Conservation (phyloP, 176 grass and related monocot genomes). For the Oryza glumipatula region DNA sequence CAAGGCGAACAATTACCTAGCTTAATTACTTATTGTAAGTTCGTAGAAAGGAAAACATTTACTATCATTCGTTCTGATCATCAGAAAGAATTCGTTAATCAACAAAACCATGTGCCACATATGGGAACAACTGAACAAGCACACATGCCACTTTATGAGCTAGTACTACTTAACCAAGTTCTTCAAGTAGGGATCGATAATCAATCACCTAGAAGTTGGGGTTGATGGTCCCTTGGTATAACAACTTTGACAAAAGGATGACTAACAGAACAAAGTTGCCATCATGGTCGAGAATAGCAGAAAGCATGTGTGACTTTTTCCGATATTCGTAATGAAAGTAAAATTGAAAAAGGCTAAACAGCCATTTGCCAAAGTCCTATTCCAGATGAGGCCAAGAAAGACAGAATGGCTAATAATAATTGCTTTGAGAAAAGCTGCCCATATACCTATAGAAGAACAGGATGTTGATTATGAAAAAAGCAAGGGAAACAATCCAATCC, state of each 20-base stretch:
- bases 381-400: slow-evolving; percentile 27
- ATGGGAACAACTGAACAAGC: not conserved
- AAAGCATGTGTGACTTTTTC: slow-evolving; percentile 28
- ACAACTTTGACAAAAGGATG: slow-evolving; percentile 44
- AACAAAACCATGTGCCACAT: slow-evolving; percentile 7
- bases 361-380: slow-evolving; percentile 32
- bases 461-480: slow-evolving; percentile 26
- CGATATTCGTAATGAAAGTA: slow-evolving; percentile 19
- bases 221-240: slow-evolving; percentile 41
- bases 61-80: not conserved
- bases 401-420: slow-evolving; percentile 31
- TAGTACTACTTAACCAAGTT: slow-evolving; percentile 15
- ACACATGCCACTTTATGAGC: slow-evolving; percentile 40
- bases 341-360: slow-evolving; percentile 20
- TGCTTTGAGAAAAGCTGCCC: slow-evolving; percentile 32
- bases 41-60: not conserved
- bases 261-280: slow-evolving; percentile 48
- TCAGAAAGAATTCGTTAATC: not conserved
- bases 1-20: slow-evolving; percentile 16
- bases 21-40: slow-evolving; percentile 8
- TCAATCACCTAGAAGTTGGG: slow-evolving; percentile 40
- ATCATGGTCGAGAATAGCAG: slow-evolving; percentile 41
- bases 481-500: slow-evolving; percentile 35
- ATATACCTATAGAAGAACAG: slow-evolving; percentile 41
- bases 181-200: slow-evolving; percentile 38